Percentiles rank a stretch among this genome's conserved stretches.
Evolutionary conservation across 495 filamentous ascomycete species (phyloP).

Genomic region (Apiosordaria backusii): DNA sequence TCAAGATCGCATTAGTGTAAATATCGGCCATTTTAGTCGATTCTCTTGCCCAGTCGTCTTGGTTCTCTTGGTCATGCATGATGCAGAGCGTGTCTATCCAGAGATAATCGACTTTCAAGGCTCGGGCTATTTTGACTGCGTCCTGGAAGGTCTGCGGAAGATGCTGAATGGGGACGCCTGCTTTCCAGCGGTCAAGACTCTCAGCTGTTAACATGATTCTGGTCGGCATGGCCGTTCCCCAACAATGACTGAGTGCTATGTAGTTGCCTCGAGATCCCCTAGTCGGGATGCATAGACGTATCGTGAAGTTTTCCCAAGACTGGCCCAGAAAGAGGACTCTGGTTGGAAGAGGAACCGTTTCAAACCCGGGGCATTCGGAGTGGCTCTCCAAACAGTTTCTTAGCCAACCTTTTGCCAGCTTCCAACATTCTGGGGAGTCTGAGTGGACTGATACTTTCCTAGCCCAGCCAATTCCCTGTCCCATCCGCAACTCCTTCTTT

Average conservation of each 20-base stretch:
- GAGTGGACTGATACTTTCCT: neutral
- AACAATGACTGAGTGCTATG: neutral
- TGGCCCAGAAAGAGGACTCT: neutral
- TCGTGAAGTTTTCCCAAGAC: neutral
- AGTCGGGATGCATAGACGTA: neutral
- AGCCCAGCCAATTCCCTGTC: neutral
- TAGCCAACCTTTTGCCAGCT: neutral
- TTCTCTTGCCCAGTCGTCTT: conserved; percentile 35
- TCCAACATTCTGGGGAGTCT: neutral
- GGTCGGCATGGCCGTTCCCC: neutral
- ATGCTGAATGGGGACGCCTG: conserved; percentile 8
- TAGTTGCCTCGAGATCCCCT: neutral
- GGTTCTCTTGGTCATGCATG: conserved; percentile 14
- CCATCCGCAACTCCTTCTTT: neutral
- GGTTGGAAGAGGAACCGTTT: neutral
- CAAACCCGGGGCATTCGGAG: neutral
- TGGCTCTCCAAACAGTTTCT: neutral
- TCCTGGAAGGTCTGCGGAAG: conserved; percentile 31
- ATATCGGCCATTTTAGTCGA: conserved; percentile 34
- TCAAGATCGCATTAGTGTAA: conserved; percentile 30
- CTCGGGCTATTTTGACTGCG: conserved; percentile 21
- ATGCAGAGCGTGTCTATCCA: conserved; percentile 32
- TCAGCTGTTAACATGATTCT: neutral
- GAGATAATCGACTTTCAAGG: conserved; percentile 20
- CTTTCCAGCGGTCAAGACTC: neutral